Base-by-base conservation (phyloP, 129 eudicot species). In the Flaveria ramosissima region DNA sequence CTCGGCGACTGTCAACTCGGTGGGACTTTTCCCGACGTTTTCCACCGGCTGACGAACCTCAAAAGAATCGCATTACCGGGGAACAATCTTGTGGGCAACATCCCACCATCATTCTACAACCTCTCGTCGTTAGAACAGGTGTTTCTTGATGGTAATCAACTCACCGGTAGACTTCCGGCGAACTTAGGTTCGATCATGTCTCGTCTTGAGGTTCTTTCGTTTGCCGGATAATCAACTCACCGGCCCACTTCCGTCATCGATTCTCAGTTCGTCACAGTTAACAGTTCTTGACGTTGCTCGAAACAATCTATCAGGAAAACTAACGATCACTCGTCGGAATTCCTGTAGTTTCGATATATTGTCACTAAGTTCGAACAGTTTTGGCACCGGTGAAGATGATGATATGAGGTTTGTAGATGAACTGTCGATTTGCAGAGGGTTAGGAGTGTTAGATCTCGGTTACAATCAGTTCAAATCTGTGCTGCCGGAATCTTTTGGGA, bases 251-350 rank as follows among this genome's bases (percentile, higher is more conserved):
- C 79, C 84, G 1, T 32, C 81, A 2, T 81, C 84, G 0, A 0
- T 74, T 61, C 77, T 81, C 14, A 70, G 80, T 48, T 47, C 75
- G 32, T 26, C 87, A 3, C 15, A 59, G 15, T 23, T 86, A 27
- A 20, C 3, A 30, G 43, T 26, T 9, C 71, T 86, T 56, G 76
- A 69, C 20, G 66, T 80, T 16, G 76, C 71, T 12, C 7, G 53
- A 17, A 86, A 86, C 60, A 68, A 77, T 56, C 66, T 86, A 9
- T 75, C 70, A 17, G 90, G 90, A n/a, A 86, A 80, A 78, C 46
- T 81, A 16, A 50, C 52, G 2, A 73, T 68, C 70, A 76, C 9
- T 73, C 14, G 78, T n/a, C 69, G 77, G 0, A n/a, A 47, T 43
- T 23, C 78, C 0, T 71, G 75, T 30, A 77, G 55, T 51, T 72